A percentile compares a stretch with the other conserved stretches of the same genome.
These are phyloP conservation scores for Cytospora piceae DNA, from an alignment of 2,329 filamentous ascomycete species.

Conservation along the genomic window DNA sequence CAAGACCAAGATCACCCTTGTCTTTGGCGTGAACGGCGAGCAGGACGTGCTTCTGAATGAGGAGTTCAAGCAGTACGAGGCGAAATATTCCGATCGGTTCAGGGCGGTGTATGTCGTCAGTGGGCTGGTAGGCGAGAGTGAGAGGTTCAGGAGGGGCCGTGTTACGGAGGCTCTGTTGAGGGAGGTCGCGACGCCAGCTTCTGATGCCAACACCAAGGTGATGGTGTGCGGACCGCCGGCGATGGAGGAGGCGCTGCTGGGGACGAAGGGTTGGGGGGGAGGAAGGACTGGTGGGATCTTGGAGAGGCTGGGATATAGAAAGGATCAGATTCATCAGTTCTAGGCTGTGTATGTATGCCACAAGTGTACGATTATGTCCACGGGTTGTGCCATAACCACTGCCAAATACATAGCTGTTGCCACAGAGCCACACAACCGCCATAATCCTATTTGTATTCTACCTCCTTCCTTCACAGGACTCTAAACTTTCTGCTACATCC, in stretches of 20 bases:
- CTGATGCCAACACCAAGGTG: slow-evolving; percentile 54
- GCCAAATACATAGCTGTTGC: no score
- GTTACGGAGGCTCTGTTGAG: slow-evolving; percentile 61
- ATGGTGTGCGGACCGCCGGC: slow-evolving; percentile 71
- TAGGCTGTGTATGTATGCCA: slow-evolving; percentile 26
- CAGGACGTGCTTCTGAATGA: slow-evolving; percentile 61
- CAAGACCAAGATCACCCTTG: slow-evolving; percentile 63
- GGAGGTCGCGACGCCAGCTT: slow-evolving; percentile 47
- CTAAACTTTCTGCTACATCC: no score
- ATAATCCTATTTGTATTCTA: no score
- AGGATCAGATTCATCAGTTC: slow-evolving; percentile 63
- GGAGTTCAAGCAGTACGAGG: slow-evolving; percentile 58
- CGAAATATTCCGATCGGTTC: slow-evolving; percentile 57
- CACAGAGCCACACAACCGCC: no score
- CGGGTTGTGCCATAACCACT: no score
- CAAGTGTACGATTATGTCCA: neutral
- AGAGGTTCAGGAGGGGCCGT: slow-evolving; percentile 50
- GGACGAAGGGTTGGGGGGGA: slow-evolving; percentile 39
- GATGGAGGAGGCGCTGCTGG: slow-evolving; percentile 64
- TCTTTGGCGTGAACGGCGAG: slow-evolving; percentile 69
- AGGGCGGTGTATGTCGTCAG: slow-evolving; percentile 52
- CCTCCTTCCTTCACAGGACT: no score
- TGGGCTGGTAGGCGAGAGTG: slow-evolving; percentile 11
- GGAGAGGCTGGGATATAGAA: slow-evolving; percentile 59
- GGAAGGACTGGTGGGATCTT: slow-evolving; percentile 53